Base-by-base conservation (phyloP, 805 yeast genomes). In the Candida parachauliodes region DNA sequence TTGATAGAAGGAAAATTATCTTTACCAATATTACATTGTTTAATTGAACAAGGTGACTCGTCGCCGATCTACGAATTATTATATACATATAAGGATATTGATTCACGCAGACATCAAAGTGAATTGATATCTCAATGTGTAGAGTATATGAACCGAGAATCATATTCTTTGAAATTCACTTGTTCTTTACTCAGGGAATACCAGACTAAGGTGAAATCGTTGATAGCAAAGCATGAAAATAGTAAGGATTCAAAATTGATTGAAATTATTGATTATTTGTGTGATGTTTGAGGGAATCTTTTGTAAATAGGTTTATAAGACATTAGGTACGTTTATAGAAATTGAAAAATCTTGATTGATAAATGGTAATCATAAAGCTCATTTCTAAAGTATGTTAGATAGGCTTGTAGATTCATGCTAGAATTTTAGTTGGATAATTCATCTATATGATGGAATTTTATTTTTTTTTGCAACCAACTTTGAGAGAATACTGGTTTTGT, bases 1-100 rank as follows among this genome's bases (percentile, higher is more conserved):
- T 72, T 89, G 21, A 77, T 88, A 0, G 96, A 89, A 55, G 96
- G 96, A 0, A 89, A 88, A 58, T 76, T 83, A 42, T 86, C 95
- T 0, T 83, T 86, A 45, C 96, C 96, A 0, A 78, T 89, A 2
- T 73, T 89, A 12, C 93, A 87, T 56, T 55, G 63, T 39, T 41
- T 59, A 26, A 32, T 28, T 10, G 10, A 11, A 11, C 10, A 24
- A 15, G 40, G 36, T 15, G 17, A 43, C n/a, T 37, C 43, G 11
- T 18, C 40, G 7, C 62, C 63, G 1, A 52, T 63, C 3, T 51
- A 52, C 35, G 40, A 36, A 18, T 34, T 62, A 7, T 42, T 60
- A 27, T 48, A 48, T n/a, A 48, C 42, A 3, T 32, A 35, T 11
- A 37, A 25, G 6, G 17, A 53, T 5, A 37, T 45, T 24, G 48